Evolutionary conservation across 257 asterid species (phyloP).

Genomic region (Oldenlandia corymbosa): DNA sequence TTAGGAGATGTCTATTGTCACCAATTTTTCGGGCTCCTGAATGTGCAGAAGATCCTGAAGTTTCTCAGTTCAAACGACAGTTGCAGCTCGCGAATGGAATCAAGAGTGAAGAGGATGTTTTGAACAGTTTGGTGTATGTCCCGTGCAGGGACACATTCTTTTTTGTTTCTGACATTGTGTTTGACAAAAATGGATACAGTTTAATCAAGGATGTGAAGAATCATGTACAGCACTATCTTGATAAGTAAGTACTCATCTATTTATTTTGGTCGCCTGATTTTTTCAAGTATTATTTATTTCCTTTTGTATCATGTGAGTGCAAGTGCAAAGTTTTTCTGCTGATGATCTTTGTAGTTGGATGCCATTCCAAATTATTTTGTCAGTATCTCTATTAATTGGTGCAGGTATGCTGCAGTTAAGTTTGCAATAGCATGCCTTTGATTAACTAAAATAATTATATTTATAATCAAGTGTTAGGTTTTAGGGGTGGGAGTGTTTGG

Average conservation of each 20-base stretch:
- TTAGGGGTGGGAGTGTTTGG: no score
- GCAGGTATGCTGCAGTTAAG: no score
- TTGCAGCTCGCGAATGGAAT: constrained; percentile 77
- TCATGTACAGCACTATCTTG: constrained; percentile 61
- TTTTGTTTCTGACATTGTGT: constrained; percentile 65
- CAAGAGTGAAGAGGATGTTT: constrained; percentile 45
- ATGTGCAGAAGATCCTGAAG: constrained; percentile 24
- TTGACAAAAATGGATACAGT: constrained; percentile 51
- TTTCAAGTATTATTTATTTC: neutral
- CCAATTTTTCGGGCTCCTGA: constrained; percentile 53
- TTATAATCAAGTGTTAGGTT: neutral
- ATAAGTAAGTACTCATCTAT: constrained; percentile 42
- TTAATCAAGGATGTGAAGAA: constrained; percentile 40
- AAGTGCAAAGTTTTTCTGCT: no score
- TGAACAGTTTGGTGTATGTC: constrained; percentile 78
- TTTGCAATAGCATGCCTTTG: no score
- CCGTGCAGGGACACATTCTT: constrained; percentile 64
- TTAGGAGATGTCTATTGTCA: constrained; percentile 77
- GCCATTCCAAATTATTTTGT: no score
- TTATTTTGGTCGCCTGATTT: neutral
- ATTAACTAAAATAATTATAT: neutral
- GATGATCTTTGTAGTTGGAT: no score
- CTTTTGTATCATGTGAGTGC: no score
- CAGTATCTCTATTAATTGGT: no score
- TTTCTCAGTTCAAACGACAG: constrained; percentile 28